phyloP scores from a whole-genome alignment of 345 rosid genomes.

The Xanthoceras sorbifolium region DNA sequence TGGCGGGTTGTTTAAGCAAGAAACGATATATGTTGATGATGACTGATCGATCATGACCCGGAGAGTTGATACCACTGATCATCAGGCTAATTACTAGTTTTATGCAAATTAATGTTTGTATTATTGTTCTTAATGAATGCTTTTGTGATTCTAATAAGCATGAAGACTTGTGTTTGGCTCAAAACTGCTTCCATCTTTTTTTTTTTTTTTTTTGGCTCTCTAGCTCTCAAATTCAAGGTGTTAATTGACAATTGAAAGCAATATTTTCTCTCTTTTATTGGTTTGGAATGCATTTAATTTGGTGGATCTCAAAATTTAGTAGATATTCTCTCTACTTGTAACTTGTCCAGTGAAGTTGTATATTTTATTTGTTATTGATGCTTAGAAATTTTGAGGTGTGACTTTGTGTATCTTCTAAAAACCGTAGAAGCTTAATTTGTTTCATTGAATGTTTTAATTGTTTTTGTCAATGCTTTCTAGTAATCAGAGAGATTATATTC shows the following conservation, averaged over 20 bases:
- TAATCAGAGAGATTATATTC: neutral
- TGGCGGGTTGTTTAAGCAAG: conserved; percentile 91
- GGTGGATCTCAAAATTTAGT: too few species aligned
- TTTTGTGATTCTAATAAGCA: neutral
- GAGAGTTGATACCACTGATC: too few species aligned
- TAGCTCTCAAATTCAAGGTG: neutral
- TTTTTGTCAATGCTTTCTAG: neutral
- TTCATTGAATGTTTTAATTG: neutral
- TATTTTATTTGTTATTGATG: neutral
- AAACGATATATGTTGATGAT: conserved; percentile 83
- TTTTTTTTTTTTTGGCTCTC: too few species aligned
- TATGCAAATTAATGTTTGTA: conserved; percentile 17
- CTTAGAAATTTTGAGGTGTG: too few species aligned
- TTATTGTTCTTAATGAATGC: neutral
- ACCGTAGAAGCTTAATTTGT: neutral
- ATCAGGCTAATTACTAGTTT: conserved; percentile 10
- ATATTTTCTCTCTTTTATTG: neutral
- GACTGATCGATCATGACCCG: conserved; percentile 38
- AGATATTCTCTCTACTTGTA: too few species aligned
- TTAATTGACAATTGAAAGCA: neutral
- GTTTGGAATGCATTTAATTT: too few species aligned
- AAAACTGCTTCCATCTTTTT: too few species aligned
- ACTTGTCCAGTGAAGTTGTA: too few species aligned
- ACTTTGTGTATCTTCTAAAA: too few species aligned
- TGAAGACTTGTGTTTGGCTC: neutral